Conservation (phyloP, 1,284 basidiomycete genomes). For the Sporisorium iseilematis-ciliati region DNA sequence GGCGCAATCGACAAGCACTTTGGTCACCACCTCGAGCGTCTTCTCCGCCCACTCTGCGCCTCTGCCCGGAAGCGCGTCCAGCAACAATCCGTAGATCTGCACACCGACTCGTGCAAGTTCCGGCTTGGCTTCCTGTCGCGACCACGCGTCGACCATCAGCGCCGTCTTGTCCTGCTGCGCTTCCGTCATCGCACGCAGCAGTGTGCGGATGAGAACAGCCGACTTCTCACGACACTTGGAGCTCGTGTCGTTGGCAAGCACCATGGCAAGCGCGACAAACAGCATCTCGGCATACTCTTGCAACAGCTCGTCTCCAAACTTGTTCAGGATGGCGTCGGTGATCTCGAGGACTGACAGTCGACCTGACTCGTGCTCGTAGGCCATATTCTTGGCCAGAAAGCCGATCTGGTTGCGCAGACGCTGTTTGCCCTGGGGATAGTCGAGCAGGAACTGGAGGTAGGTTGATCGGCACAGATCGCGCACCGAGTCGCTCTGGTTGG, state of each 20-base stretch:
- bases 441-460: conserved; percentile 92
- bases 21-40: conserved; percentile 33
- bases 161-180: conserved; percentile 76
- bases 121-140: conserved; percentile 74
- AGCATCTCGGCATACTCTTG: conserved; percentile 87
- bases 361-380: conserved; percentile 91
- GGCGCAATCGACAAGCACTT: conserved; percentile 45
- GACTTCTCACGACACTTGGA: conserved; percentile 89
- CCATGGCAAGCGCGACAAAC: conserved; percentile 91
- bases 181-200: conserved; percentile 79
- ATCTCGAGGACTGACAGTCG: conserved; percentile 92
- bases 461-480: conserved; percentile 91
- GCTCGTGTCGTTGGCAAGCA: conserved; percentile 92
- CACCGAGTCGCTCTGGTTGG: conserved; percentile 88
- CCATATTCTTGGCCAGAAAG: conserved; percentile 92
- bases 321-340: conserved; percentile 82
- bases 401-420: conserved; percentile 88
- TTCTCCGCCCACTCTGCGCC: conserved; percentile 30
- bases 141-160: conserved; percentile 85
- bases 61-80: conserved; percentile 72
- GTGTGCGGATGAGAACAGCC: conserved; percentile 81
- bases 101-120: conserved; percentile 79
- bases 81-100: conserved; percentile 72
- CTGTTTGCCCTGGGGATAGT: conserved; percentile 96
- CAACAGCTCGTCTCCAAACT: conserved; percentile 84